phyloP scores from a whole-genome alignment of 805 yeast genomes.

The Barnettozyma populi region DNA sequence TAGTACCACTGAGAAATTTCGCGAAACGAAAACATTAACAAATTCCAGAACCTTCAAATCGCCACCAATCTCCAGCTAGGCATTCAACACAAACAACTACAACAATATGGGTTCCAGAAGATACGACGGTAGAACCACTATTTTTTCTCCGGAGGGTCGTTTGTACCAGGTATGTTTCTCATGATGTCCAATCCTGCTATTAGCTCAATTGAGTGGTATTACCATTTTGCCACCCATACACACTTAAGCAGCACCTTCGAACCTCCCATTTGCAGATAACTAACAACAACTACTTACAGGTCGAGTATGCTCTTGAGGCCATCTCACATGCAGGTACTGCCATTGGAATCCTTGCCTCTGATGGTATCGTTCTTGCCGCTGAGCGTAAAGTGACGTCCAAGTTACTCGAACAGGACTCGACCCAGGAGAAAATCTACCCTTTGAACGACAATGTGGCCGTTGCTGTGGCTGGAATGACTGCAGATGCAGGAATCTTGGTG shows the following conservation, averaged over 20 bases:
- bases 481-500: constrained; percentile 90
- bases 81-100: background rate
- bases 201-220: background rate
- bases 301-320: constrained; percentile 95
- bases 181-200: background rate
- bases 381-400: constrained; percentile 94
- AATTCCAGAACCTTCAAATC: background rate
- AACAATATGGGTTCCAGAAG: constrained; percentile 76
- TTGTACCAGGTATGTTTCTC: constrained; percentile 69
- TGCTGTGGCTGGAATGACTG: constrained; percentile 97
- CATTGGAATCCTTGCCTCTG: constrained; percentile 83
- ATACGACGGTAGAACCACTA: constrained; percentile 98
- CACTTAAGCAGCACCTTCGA: background rate
- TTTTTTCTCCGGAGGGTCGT: constrained; percentile 98
- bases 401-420: constrained; percentile 86
- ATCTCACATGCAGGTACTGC: constrained; percentile 97
- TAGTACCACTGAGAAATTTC: background rate
- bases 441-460: constrained; percentile 71
- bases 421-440: constrained; percentile 87
- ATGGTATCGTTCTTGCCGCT: constrained; percentile 92
- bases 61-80: background rate
- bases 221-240: constrained; percentile 5
- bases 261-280: background rate
- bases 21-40: constrained; percentile 9
- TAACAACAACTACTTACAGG: constrained; percentile 31